A percentile compares a stretch with the other conserved stretches of the same genome.
phyloP scores from a whole-genome alignment of 805 yeast species.

The Suhomyces kilbournensis region DNA sequence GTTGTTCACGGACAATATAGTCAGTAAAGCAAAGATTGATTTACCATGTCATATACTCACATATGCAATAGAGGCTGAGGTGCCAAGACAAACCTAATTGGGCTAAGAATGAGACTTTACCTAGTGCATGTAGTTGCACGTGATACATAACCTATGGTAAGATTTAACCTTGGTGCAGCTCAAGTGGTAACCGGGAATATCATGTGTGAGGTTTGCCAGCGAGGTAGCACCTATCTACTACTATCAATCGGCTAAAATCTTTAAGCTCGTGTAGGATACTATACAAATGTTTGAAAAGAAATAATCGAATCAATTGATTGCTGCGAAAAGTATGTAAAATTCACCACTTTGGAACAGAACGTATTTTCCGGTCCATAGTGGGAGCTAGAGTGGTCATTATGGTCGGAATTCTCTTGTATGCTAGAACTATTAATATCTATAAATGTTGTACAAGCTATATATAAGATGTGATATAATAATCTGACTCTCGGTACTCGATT shows the following conservation, averaged over 20 bases:
- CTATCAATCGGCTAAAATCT: neutral
- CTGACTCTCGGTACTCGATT: neutral
- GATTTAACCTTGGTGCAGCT: neutral
- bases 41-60: neutral
- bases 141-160: neutral
- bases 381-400: neutral
- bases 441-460: neutral
- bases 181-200: neutral
- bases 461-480: neutral
- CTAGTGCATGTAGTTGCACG: neutral
- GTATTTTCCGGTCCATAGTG: neutral
- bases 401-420: neutral
- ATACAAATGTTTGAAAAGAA: neutral
- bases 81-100: neutral
- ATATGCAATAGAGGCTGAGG: neutral
- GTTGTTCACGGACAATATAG: neutral
- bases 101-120: neutral
- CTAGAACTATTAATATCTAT: neutral
- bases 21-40: neutral
- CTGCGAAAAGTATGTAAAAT: neutral
- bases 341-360: neutral
- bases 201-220: neutral
- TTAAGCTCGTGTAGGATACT: neutral
- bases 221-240: neutral
- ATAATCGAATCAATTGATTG: neutral